phyloP scores from a whole-genome alignment of 257 asterid genomes.

The Capsicum pubescens region DNA sequence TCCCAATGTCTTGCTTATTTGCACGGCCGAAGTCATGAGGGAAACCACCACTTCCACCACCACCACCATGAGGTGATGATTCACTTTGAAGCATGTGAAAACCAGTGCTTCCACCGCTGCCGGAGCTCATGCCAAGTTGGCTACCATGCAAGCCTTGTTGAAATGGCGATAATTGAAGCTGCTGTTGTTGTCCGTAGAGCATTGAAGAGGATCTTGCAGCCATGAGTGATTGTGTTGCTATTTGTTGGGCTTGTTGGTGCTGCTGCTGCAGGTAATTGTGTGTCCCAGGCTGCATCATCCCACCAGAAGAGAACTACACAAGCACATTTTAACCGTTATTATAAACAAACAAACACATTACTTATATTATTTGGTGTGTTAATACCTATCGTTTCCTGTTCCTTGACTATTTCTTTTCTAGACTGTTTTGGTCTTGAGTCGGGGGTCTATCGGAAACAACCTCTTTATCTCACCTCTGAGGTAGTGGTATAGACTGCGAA shows the following conservation, averaged over 20 bases:
- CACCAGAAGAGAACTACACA: slow-evolving; percentile 63
- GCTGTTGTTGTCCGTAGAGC: slow-evolving; percentile 67
- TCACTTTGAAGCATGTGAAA: slow-evolving; percentile 79
- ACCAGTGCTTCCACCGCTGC: slow-evolving; percentile 56
- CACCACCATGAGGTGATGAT: slow-evolving; percentile 51
- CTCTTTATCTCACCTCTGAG: too few relatives aligned
- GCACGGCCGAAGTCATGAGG: slow-evolving; percentile 42
- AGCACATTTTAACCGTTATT: not conserved
- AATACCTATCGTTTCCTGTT: too few relatives aligned
- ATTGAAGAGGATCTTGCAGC: slow-evolving; percentile 74
- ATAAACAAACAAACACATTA: too few relatives aligned
- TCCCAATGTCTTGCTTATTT: slow-evolving; percentile 71
- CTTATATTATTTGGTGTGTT: too few relatives aligned
- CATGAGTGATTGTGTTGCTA: slow-evolving; percentile 79
- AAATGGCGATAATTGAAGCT: slow-evolving; percentile 60
- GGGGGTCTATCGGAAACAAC: too few relatives aligned
- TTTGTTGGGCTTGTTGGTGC: slow-evolving; percentile 72
- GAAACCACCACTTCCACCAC: slow-evolving; percentile 49
- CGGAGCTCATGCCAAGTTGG: slow-evolving; percentile 79
- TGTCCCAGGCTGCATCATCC: slow-evolving; percentile 69
- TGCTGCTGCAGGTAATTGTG: slow-evolving; percentile 82
- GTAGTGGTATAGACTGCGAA: too few relatives aligned
- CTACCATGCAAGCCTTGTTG: slow-evolving; percentile 71
- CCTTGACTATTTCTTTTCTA: too few relatives aligned
- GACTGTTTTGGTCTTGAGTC: too few relatives aligned